A percentile compares a stretch with the other conserved stretches of the same genome.
Evolutionary conservation across 257 asterid species (phyloP).

Genomic region (Knoxia roxburghii): DNA sequence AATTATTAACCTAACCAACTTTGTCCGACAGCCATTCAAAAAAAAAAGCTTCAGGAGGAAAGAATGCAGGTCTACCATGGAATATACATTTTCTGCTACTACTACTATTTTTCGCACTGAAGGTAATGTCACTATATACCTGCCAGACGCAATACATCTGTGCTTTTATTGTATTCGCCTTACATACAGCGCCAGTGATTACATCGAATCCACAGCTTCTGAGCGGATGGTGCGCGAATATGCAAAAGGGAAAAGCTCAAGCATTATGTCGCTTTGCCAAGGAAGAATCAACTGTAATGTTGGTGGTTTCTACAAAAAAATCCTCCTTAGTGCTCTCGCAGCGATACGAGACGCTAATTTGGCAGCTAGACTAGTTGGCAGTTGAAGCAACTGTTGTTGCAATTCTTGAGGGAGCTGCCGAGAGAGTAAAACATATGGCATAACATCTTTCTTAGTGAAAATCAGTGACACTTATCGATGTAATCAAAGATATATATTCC

Average conservation of each 20-base stretch:
- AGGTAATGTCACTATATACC: too few relatives aligned
- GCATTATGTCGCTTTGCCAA: neutral
- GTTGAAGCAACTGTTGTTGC: slow-evolving; percentile 48
- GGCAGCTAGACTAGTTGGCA: slow-evolving; percentile 69
- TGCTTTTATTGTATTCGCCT: too few relatives aligned
- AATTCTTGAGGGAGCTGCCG: slow-evolving; percentile 81
- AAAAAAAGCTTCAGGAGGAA: too few relatives aligned
- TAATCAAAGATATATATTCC: neutral
- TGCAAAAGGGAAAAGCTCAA: neutral
- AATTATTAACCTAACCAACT: too few relatives aligned
- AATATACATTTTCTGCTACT: too few relatives aligned
- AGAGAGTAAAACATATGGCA: neutral
- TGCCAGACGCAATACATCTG: too few relatives aligned
- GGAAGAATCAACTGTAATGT: neutral
- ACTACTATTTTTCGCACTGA: too few relatives aligned
- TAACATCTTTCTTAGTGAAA: neutral
- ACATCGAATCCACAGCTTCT: too few relatives aligned
- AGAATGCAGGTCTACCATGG: too few relatives aligned
- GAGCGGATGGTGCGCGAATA: neutral
- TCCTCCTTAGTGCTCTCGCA: slow-evolving; percentile 73
- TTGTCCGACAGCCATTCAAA: too few relatives aligned
- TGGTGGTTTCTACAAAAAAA: slow-evolving; percentile 33
- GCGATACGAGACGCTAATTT: slow-evolving; percentile 59
- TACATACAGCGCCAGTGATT: too few relatives aligned
- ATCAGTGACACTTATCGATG: neutral